Evolutionary conservation across 2,329 filamentous ascomycete species (phyloP).

Genomic region (Mycosphaerella arachidis): DNA sequence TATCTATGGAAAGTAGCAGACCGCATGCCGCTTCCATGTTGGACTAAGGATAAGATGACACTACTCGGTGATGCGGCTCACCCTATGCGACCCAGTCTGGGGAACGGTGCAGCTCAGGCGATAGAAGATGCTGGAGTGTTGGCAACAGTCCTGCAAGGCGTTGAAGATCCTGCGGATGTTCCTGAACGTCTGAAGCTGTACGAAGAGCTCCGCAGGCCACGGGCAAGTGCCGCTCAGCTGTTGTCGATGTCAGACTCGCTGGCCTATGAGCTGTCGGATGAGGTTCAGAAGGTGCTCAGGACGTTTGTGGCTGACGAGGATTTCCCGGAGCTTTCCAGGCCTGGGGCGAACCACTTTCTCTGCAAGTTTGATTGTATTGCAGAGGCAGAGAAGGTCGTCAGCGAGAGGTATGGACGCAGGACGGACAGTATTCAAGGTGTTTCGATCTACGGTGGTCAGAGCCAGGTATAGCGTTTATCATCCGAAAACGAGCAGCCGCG

Average conservation of each 20-base stretch:
- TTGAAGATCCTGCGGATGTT: background rate
- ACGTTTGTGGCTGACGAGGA: background rate
- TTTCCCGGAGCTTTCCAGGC: background rate
- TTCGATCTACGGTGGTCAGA: background rate
- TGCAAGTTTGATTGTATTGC: background rate
- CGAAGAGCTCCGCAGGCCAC: background rate
- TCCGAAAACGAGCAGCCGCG: too few species aligned
- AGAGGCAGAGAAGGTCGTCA: background rate
- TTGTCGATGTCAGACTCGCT: background rate
- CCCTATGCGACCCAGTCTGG: slow-evolving; percentile 3
- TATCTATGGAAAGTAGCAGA: slow-evolving; percentile 9
- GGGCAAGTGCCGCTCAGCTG: background rate
- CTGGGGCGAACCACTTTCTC: background rate
- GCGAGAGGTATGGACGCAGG: background rate
- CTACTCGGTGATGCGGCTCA: slow-evolving; percentile 12
- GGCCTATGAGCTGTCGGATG: background rate
- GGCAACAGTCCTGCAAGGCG: background rate
- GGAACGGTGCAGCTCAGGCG: background rate
- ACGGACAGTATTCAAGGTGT: background rate
- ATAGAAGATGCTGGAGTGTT: slow-evolving; percentile 6
- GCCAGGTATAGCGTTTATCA: background rate
- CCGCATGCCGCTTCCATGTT: background rate
- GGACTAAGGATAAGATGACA: background rate
- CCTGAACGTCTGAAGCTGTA: background rate
- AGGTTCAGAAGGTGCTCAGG: background rate